Percentiles rank a stretch among this genome's conserved stretches.
These are phyloP conservation scores for Dothideomycetes sp. DNA, from an alignment of 2,329 filamentous ascomycete genomes.

Conservation along the genomic window DNA sequence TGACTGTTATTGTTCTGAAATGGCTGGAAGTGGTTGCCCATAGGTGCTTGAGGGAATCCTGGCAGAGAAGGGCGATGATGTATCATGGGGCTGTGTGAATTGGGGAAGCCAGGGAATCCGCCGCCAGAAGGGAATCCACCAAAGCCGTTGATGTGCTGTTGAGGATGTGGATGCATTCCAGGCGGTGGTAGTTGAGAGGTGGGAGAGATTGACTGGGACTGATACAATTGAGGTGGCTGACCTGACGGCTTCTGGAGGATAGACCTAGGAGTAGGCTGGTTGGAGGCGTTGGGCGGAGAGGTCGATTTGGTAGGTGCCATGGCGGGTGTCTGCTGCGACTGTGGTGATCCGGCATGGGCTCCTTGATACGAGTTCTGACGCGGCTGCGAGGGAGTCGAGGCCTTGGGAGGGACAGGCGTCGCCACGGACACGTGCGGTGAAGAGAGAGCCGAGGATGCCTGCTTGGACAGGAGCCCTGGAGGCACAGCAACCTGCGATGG, in stretches of 20 bases:
- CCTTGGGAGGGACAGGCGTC: constrained; percentile 74
- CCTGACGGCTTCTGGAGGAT: constrained; percentile 51
- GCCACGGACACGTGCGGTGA: constrained; percentile 74
- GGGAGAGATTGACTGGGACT: constrained; percentile 51
- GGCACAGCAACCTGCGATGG: constrained; percentile 52
- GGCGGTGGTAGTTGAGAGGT: constrained; percentile 42
- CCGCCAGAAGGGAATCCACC: constrained; percentile 43
- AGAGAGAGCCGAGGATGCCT: constrained; percentile 46
- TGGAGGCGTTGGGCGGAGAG: constrained; percentile 49
- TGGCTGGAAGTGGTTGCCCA: constrained; percentile 44
- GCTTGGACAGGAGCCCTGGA: constrained; percentile 44
- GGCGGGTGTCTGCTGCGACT: constrained; percentile 50
- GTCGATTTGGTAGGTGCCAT: constrained; percentile 41
- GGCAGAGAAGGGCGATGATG: constrained; percentile 46
- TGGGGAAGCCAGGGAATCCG: constrained; percentile 35
- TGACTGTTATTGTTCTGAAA: constrained; percentile 43
- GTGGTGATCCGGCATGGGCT: constrained; percentile 58
- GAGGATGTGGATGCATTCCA: constrained; percentile 48
- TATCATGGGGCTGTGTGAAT: constrained; percentile 46
- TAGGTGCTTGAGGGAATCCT: constrained; percentile 45
- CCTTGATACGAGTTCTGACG: constrained; percentile 74
- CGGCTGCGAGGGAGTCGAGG: constrained; percentile 66
- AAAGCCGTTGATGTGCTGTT: constrained; percentile 32
- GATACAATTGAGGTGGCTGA: constrained; percentile 43
- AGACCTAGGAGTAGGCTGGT: constrained; percentile 54